phyloP scores from a whole-genome alignment of 2,329 filamentous ascomycete genomes.

The Ceratocystis albifundus region DNA sequence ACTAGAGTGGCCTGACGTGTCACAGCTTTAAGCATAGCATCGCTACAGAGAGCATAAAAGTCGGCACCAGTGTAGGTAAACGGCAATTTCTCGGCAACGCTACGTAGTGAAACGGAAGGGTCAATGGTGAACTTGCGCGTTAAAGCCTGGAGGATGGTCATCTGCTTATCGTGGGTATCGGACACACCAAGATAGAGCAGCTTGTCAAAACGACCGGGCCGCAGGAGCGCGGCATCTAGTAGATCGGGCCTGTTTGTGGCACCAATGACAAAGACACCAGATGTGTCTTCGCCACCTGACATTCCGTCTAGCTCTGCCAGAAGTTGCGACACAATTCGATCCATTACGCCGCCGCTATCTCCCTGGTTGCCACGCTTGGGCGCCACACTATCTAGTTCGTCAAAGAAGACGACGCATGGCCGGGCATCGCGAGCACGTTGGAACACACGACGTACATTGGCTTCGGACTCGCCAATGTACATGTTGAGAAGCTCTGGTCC shows the following conservation, averaged over 20 bases:
- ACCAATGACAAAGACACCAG: constrained; percentile 91
- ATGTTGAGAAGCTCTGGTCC: constrained; percentile 86
- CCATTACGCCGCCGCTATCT: constrained; percentile 95
- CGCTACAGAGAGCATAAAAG: constrained; percentile 91
- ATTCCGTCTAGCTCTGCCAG: constrained; percentile 94
- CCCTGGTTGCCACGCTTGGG: constrained; percentile 96
- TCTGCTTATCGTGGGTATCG: constrained; percentile 92
- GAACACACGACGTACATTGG: constrained; percentile 81
- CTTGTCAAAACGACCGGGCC: constrained; percentile 91
- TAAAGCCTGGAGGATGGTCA: constrained; percentile 84
- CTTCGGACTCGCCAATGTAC: constrained; percentile 92
- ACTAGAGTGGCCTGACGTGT: constrained; percentile 77
- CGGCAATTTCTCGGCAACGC: constrained; percentile 65
- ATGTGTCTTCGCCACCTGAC: constrained; percentile 52
- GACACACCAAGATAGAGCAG: constrained; percentile 96
- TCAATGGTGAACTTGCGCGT: constrained; percentile 91
- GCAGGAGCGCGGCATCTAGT: constrained; percentile 75
- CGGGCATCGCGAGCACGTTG: constrained; percentile 74
- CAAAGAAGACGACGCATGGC: constrained; percentile 87
- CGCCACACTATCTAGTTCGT: constrained; percentile 84
- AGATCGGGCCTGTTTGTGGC: constrained; percentile 92
- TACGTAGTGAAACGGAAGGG: constrained; percentile 61
- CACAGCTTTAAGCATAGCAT: constrained; percentile 97
- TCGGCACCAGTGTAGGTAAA: constrained; percentile 97
- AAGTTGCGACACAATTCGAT: constrained; percentile 88